Conservation (phyloP, 768 basidiomycete species). For the Cystobasidium ongulense region DNA sequence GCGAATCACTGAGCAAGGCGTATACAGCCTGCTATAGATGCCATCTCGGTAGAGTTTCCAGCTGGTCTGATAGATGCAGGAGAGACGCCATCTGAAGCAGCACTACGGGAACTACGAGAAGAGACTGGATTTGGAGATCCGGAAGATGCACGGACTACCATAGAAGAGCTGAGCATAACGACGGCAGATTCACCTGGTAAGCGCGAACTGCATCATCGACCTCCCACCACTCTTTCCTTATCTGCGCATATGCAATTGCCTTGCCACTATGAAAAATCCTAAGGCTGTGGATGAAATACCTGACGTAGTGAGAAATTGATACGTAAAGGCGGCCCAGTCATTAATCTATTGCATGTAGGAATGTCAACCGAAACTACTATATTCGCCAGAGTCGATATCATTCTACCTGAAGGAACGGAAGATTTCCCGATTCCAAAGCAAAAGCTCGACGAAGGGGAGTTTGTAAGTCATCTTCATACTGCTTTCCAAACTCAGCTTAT, state of each 20-base stretch:
- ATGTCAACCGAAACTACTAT: conserved; percentile 95
- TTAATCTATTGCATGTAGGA: conserved; percentile 49
- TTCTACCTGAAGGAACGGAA: conserved; percentile 51
- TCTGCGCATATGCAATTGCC: no score
- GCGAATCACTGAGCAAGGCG: conserved; percentile 71
- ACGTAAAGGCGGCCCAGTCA: background rate
- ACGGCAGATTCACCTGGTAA: conserved; percentile 49
- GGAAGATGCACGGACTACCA: conserved; percentile 57
- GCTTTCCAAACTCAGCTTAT: no score
- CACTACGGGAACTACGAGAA: conserved; percentile 80
- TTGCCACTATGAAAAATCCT: no score
- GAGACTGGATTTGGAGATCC: conserved; percentile 73
- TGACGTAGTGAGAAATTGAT: conserved; percentile 16
- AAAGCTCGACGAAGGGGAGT: conserved; percentile 55
- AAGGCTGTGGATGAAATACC: no score
- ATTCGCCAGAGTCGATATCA: conserved; percentile 61
- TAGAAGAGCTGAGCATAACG: conserved; percentile 63
- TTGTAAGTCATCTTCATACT: background rate
- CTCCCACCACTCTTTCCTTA: no score
- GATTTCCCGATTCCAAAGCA: conserved; percentile 52
- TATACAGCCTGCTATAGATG: conserved; percentile 61
- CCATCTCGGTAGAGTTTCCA: conserved; percentile 52
- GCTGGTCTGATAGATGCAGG: conserved; percentile 74
- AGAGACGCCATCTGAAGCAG: conserved; percentile 70
- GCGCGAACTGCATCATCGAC: background rate